phyloP scores from a whole-genome alignment of 129 eudicot species.

The Gnaphalium uliginosum region DNA sequence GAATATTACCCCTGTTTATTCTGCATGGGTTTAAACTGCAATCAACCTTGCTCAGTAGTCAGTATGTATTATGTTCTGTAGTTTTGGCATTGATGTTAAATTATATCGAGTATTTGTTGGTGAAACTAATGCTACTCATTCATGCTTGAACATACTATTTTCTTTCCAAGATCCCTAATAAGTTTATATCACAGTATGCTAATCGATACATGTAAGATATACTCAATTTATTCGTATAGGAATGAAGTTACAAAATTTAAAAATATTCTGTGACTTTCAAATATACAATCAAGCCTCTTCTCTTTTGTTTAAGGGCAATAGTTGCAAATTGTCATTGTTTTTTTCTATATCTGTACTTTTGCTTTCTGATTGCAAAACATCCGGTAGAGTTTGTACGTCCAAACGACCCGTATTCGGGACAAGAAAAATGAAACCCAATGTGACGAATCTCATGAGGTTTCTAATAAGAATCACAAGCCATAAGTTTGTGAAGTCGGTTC shows the following conservation, averaged over 20 bases:
- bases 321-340: constrained; percentile 32
- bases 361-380: constrained; percentile 16
- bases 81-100: neutral
- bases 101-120: neutral
- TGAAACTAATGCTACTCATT: neutral
- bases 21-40: neutral
- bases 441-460: constrained; percentile 42
- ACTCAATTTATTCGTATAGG: neutral
- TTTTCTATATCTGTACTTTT: neutral
- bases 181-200: neutral
- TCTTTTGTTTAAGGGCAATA: constrained; percentile 45
- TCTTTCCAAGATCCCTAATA: neutral
- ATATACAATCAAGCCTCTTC: constrained; percentile 37
- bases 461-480: constrained; percentile 53
- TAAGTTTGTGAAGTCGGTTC: constrained; percentile 52
- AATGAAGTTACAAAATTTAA: constrained; percentile 2
- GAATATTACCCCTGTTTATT: neutral
- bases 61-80: neutral
- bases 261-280: constrained; percentile 4
- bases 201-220: neutral
- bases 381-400: constrained; percentile 20
- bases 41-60: neutral
- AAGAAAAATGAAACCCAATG: constrained; percentile 50
- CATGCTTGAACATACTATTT: neutral
- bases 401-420: constrained; percentile 44